Evolutionary conservation across 371 early-diverging fungal genomes (phyloP).

Genomic region (Blakeslea trispora): DNA sequence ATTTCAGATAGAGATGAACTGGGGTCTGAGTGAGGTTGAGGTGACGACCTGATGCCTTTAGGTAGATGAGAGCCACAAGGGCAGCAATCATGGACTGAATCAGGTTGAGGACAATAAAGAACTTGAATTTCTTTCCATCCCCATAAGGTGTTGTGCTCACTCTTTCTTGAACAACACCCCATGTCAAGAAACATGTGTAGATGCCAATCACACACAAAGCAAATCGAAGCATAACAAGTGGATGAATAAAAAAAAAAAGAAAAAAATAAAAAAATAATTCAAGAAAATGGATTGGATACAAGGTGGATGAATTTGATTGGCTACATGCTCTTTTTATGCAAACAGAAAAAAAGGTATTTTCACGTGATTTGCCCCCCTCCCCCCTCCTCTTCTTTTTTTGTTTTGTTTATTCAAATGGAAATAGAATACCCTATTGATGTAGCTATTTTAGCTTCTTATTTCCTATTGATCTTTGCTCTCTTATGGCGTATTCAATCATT

Average conservation of each 20-base stretch:
- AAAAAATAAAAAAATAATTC: not conserved
- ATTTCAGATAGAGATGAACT: slow-evolving; percentile 52
- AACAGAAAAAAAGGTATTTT: too few species aligned
- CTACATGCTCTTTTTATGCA: too few species aligned
- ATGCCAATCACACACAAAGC: slow-evolving; percentile 86
- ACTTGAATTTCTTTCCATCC: slow-evolving; percentile 67
- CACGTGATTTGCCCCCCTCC: too few species aligned
- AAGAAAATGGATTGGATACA: not conserved
- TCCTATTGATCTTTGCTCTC: slow-evolving; percentile 31
- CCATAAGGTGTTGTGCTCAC: slow-evolving; percentile 87
- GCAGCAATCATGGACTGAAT: slow-evolving; percentile 83
- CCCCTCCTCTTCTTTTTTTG: too few species aligned
- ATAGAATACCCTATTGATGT: slow-evolving; percentile 41
- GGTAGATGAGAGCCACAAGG: slow-evolving; percentile 73
- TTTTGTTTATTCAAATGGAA: slow-evolving; percentile 5
- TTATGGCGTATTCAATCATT: slow-evolving; percentile 26
- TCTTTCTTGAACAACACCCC: slow-evolving; percentile 93
- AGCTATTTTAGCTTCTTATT: slow-evolving; percentile 38
- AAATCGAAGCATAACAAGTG: slow-evolving; percentile 60
- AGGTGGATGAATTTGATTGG: too few species aligned
- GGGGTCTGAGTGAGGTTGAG: slow-evolving; percentile 42
- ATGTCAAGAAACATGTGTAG: slow-evolving; percentile 93
- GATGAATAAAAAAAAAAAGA: not conserved
- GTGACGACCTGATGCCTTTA: slow-evolving; percentile 51
- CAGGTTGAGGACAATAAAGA: slow-evolving; percentile 88